Base-by-base conservation (phyloP, 805 yeast genomes). In the Wickerhamomyces alni region DNA sequence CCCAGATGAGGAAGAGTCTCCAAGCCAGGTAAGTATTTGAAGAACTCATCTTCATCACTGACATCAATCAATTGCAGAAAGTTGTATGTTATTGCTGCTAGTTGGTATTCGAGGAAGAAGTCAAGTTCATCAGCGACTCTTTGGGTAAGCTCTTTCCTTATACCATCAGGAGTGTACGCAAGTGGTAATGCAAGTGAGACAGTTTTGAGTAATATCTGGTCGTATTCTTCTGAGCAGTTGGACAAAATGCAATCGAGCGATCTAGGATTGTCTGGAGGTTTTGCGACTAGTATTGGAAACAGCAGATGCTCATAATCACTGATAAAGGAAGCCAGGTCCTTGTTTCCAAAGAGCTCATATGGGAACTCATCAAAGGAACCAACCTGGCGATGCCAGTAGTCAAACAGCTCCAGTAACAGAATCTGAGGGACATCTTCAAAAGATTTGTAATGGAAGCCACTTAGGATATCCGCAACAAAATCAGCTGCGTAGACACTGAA, bases 131-230 rank as follows among this genome's bases (percentile, higher is more conserved):
- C 45, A n/a, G 52, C 52, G 18, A 62, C 47, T 5, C 40, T 17
- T 2, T 29, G 51, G 27, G 60, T 63, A 1, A 69, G 49, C 5
- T 57, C 58, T 37, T 61, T 55, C 40, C 71, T 51, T 1, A 55
- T 36, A 0, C 78, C 77, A 26, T 53, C 54, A 12, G 53, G 55
- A 0, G 73, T 55, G 44, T 61, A 74, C 0, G 76, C 58, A 17
- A 75, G 46, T 0, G 81, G 67, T 1, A 77, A 57, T 1, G 66
- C 47, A n/a, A 59, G 39, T 0, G 74, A 56, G 7, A 72, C 39
- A 22, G 70, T 53, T 10, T 64, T 66, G 5, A 47, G 42, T 8
- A 62, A 44, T 9, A 70, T 26, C 11, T 58, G 51, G 16, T 36
- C 33, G 11, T 40, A 11, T 4, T 36, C 43, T n/a, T 28, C 19